A percentile compares a stretch with the other conserved stretches of the same genome.
Conservation (phyloP, 306 rosid genomes). For the Clitoria ternatea region DNA sequence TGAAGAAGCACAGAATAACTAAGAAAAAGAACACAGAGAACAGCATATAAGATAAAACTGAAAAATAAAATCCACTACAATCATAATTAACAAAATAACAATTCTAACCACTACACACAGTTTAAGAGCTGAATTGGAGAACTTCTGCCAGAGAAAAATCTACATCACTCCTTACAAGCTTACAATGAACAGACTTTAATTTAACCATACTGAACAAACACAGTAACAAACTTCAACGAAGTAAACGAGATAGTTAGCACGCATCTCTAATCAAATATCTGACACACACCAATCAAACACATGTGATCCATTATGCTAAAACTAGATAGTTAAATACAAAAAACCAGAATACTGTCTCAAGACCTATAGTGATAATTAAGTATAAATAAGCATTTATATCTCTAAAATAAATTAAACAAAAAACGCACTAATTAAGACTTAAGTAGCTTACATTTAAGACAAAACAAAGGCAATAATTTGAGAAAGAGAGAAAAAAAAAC, state of each 20-base stretch:
- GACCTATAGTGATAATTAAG: no score
- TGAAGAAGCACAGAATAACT: background rate
- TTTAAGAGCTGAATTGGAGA: background rate
- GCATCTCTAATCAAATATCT: background rate
- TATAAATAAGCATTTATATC: background rate
- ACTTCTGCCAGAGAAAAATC: background rate
- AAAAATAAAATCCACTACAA: background rate
- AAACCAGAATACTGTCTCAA: no score
- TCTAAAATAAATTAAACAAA: no score
- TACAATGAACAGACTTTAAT: background rate
- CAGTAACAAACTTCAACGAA: background rate
- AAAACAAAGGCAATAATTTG: no score
- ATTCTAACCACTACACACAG: background rate
- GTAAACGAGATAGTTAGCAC: background rate
- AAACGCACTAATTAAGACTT: background rate
- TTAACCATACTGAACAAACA: background rate
- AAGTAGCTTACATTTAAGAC: no score
- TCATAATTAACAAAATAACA: background rate
- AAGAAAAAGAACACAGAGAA: background rate
- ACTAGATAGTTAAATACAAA: background rate
- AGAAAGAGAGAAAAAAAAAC: no score
- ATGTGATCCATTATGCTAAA: background rate
- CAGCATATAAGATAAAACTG: background rate
- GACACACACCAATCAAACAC: constrained; percentile 13
- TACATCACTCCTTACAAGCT: background rate